Percentiles rank a stretch among this genome's conserved stretches.
Evolutionary conservation across 345 rosid species (phyloP).

Genomic region (Microcos paniculata): DNA sequence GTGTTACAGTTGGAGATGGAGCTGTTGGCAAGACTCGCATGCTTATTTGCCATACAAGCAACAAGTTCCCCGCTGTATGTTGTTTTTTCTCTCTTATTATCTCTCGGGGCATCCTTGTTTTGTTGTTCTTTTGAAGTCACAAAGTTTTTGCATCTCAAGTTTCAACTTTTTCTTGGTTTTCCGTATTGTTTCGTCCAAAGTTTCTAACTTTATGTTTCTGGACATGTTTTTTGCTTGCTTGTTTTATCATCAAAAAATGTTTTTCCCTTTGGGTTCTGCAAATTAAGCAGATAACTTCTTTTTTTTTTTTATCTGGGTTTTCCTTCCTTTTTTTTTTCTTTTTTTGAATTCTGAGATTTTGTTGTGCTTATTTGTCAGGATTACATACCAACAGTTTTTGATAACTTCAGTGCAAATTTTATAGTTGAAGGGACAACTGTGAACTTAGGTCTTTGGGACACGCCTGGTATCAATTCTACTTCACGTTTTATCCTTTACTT

Average conservation of each 20-base stretch:
- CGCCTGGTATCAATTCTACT: conserved; percentile 69
- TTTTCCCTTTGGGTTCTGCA: not conserved
- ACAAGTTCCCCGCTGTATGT: conserved; percentile 76
- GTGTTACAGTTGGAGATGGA: conserved; percentile 85
- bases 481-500: not conserved
- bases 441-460: conserved; percentile 95
- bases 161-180: conserved; percentile 23
- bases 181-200: conserved; percentile 5
- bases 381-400: conserved; percentile 94
- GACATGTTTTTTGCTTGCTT: not conserved
- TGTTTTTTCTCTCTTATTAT: not conserved
- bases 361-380: conserved; percentile 54
- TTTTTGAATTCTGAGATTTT: conserved; percentile 18
- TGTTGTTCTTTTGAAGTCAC: conserved; percentile 5
- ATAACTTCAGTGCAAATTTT: conserved; percentile 97
- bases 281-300: not conserved
- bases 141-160: conserved; percentile 43
- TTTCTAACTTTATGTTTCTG: conserved; percentile 14
- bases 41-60: conserved; percentile 89
- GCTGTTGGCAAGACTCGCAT: conserved; percentile 88
- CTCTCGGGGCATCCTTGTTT: conserved; percentile 18
- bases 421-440: conserved; percentile 90
- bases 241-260: not conserved
- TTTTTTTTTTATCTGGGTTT: conserved; percentile 7
- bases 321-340: no score